Base-by-base conservation (phyloP, 305 asterid species). In the Nicotiana rustica region DNA sequence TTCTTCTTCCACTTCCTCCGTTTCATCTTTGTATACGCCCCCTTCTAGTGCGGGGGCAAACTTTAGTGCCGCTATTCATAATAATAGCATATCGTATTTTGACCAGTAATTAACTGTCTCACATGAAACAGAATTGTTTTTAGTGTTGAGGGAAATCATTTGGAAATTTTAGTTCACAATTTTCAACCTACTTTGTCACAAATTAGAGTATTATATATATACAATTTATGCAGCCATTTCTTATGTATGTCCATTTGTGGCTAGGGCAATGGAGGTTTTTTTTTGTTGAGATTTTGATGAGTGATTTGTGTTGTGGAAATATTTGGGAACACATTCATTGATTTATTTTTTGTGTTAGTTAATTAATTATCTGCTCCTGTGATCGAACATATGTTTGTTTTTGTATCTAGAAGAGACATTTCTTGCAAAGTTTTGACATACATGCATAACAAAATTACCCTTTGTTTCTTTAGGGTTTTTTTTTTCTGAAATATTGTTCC, bases 31-130 rank as follows among this genome's bases (percentile, higher is more conserved):
- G 70, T 91, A 90, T 81, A 83, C 91, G 3, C 85, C 93, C 3
- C 83, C 92, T 75, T 86, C 93, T 73, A 87, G 87, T 83, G 85
- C 88, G 9, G 52, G 12, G 52, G 86, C 91, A 57, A 90, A 88
- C 87, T 90, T 86, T 69, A 84, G 10, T 67, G 82, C 85, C 79
- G 85, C 90, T 81, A 81, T 92, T 44, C 52, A 44, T 38, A 90
- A 86, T 49, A 86, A 88, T 61, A 93, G 85, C 77, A 73, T 91
- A 75, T 89, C 92, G 33, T 92, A 82, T 77, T 92, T 92, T 87
- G 89, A 87, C 33, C 33, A 68, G 57, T 61, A 25, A 25, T 49
- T 25, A 49, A 25, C 29, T 25, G 62, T 49, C 15, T 75, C 25
- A 14, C 25, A 52, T 75, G 0, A 52, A 75, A 29, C 25, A 6